These are phyloP conservation scores for Blastomyces gilchristii DNA, from an alignment of 2,329 filamentous ascomycete genomes.

Conservation along the genomic window DNA sequence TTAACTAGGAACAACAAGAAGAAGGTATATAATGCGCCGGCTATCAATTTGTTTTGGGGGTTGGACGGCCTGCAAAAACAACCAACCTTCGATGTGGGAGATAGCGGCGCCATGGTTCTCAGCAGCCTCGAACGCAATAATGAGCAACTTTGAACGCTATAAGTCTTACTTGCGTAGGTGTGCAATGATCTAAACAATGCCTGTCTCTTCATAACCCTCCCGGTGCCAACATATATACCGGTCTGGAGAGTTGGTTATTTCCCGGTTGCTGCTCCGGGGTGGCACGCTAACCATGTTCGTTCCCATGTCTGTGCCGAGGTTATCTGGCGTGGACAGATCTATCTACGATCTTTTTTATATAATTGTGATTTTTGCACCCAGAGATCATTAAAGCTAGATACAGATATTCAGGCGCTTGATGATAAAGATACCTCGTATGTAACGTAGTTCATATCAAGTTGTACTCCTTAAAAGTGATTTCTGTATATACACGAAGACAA, in stretches of 20 bases:
- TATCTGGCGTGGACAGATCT: background rate
- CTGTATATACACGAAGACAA: too few relatives aligned
- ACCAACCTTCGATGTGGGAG: slow-evolving; percentile 17
- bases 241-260: background rate
- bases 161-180: background rate
- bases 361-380: too few relatives aligned
- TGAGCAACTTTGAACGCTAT: background rate
- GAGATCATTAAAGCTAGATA: too few relatives aligned
- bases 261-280: background rate
- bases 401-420: too few relatives aligned
- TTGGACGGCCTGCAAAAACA: background rate
- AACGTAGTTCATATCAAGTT: too few relatives aligned
- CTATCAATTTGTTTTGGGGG: background rate
- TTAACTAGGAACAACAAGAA: background rate
- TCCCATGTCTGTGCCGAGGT: background rate
- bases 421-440: too few relatives aligned
- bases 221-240: background rate
- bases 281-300: background rate
- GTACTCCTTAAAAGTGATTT: too few relatives aligned
- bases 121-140: slow-evolving; percentile 5
- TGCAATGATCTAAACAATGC: background rate
- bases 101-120: slow-evolving; percentile 18
- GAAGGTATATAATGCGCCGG: background rate
- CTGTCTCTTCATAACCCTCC: background rate
- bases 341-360: too few relatives aligned